Evolutionary conservation across 257 asterid genomes (phyloP), one percentile per base, ranked within the genome.

Genomic region (Petrea volubilis): DNA sequence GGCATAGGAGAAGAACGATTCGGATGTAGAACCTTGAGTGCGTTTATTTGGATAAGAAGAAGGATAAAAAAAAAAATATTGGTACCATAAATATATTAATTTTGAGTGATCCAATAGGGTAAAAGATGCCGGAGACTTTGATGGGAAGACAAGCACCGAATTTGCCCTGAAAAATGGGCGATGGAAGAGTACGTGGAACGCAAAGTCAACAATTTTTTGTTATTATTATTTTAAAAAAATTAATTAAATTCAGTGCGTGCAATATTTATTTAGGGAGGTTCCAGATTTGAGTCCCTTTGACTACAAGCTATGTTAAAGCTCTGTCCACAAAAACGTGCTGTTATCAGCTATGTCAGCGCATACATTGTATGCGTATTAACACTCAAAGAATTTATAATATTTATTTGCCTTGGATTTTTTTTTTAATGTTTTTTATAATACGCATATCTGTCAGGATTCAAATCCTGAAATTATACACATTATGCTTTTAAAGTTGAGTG

Each of bases 141-240:
- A 36, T 44, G 70, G 58, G 74, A 74, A 50, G 70, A 11, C 43
- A 31, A 36, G 61, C 72, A 51, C 61, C 50, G 34, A 49, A 50
- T 21, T 1, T 44, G 51, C 51, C 12, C 51, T 44, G 4, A 44
- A 6, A 40, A 8, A 2, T 5, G 12, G 18, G 4, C 15, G 50
- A 52, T 34, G 27, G 61, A 68, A 21, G 71, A 57, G 60, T 74
- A 52, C 28, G 74, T 58, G 71, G 43, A 50, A 21, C 44, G 58
- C 72, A 80, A 80, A 76, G 81, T 58, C 74, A 61, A 72, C 60
- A 63, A 44, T 31, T 21, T 41, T 72, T 59, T 71, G 78, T 13
- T 14, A 8, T 17, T 47, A 69, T 24, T 47, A 47, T 27, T 50
- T 55, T 33, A 74, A 25, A 62, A 46, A 65, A 75, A 27, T 63